Evolutionary conservation across 495 filamentous ascomycete genomes (phyloP), one percentile per base, ranked within the genome.

Genomic region (Neurospora sp.): DNA sequence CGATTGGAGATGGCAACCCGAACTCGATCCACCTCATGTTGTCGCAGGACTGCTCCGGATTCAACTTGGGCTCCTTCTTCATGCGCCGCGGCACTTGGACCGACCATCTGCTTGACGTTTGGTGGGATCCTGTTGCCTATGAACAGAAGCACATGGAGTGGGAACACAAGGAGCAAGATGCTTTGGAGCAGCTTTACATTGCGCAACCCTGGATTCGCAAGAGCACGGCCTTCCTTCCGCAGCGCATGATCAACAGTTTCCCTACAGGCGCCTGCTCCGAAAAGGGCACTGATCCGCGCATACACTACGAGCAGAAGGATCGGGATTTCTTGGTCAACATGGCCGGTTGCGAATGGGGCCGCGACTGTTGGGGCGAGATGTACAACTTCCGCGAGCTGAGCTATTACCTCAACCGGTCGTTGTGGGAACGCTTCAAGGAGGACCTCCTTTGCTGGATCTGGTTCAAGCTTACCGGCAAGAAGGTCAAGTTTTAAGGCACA

Each of bases 91-190:
- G 91, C 73, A 82, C 89, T 14, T 99, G 95, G 94, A 92, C 93
- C 0, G 96, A 98, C 77, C 92, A 94, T 20, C 78, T 99, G 8
- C 87, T 99, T 37, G 96, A 99, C 80, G 88, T 97, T 72, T 99
- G 95, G 96, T 99, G 96, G 96, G 96, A 99, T 77, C 96, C 96
- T 0, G 94, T 98, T 44, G 90, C 92, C 71, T 99, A 99, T 81
- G 96, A 99, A 82, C 96, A 98, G 83, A 95, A 93, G 81, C 96
- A 99, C 78, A 98, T 98, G 95, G 88, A 97, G 73, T 99, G 96
- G 96, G 94, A 96, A 77, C 96, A 98, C 83, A 98, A 98, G 78
- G 96, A 99, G 78, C 96, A 99, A 80, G 93, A 98, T 79, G 92
- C 96, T 16, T 81, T 99, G 53, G 94, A 98, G 80, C 92, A 96